Evolutionary conservation across 2,329 filamentous ascomycete species (phyloP).

Genomic region (Ustulina deusta): DNA sequence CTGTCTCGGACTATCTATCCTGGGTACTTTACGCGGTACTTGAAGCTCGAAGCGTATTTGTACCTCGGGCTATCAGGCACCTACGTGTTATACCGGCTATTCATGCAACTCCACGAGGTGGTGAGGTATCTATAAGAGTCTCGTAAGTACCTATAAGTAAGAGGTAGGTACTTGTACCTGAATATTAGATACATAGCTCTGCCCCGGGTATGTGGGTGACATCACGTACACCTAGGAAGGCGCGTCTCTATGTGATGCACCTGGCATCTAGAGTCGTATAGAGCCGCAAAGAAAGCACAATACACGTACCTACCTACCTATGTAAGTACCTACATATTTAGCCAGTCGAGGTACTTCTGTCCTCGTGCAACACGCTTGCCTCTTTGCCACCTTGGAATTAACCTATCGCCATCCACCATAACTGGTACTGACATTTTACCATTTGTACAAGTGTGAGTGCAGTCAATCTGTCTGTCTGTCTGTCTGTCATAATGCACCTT

Average conservation of each 20-base stretch:
- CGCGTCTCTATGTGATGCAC: not conserved
- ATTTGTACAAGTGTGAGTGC: not conserved
- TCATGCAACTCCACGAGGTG: not conserved
- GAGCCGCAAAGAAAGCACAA: constrained; percentile 4
- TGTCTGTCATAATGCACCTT: not conserved
- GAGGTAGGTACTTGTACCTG: not conserved
- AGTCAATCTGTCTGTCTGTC: not conserved
- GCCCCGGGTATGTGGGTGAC: no score
- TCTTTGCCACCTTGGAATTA: not conserved
- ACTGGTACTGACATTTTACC: no score
- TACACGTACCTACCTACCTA: not conserved
- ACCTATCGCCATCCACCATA: not conserved
- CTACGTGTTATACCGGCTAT: not conserved
- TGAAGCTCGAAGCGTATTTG: not conserved
- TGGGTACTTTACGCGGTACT: not conserved
- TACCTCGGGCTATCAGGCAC: not conserved
- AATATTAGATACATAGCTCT: not conserved
- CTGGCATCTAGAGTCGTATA: not conserved
- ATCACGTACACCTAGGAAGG: not conserved
- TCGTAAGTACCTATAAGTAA: not conserved
- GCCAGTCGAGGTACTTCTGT: not conserved
- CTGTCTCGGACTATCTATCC: not conserved
- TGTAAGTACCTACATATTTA: not conserved
- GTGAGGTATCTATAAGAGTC: not conserved
- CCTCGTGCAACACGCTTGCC: not conserved